These are phyloP conservation scores for Rutstroemia sp. DNA, from an alignment of 2,329 filamentous ascomycete genomes.

Conservation along the genomic window DNA sequence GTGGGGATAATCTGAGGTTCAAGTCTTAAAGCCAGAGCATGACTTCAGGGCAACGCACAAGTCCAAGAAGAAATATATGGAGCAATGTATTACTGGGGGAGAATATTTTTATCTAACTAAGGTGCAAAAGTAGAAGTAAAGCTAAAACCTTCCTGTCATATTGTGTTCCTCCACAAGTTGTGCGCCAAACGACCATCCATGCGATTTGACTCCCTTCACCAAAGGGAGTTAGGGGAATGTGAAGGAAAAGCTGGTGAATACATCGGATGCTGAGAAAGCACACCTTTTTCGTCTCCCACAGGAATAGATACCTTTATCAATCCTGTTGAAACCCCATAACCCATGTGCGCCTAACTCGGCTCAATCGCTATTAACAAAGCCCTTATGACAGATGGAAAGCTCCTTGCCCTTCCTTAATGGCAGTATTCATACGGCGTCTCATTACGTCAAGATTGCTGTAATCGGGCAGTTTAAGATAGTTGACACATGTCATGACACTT, in stretches of 20 bases:
- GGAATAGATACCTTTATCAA: slow-evolving; percentile 16
- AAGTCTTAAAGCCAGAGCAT: too few relatives aligned
- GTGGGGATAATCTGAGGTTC: too few relatives aligned
- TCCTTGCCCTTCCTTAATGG: slow-evolving; percentile 91
- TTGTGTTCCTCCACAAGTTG: slow-evolving; percentile 14
- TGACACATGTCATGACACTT: slow-evolving; percentile 99
- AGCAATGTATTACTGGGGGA: not conserved
- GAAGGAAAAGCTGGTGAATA: slow-evolving; percentile 12
- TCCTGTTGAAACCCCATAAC: slow-evolving; percentile 1
- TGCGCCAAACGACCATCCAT: slow-evolving; percentile 32
- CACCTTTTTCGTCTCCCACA: slow-evolving; percentile 11
- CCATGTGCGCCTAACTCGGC: slow-evolving; percentile 10
- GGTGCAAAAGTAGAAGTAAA: slow-evolving; percentile 11
- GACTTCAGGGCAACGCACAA: too few relatives aligned
- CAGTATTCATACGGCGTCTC: slow-evolving; percentile 69
- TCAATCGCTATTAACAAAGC: slow-evolving; percentile 12
- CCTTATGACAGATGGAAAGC: slow-evolving; percentile 87
- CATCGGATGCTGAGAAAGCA: slow-evolving; percentile 19
- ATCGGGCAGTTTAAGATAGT: slow-evolving; percentile 95
- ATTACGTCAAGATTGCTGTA: slow-evolving; percentile 76
- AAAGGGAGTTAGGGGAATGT: slow-evolving; percentile 11
- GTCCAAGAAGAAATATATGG: not conserved
- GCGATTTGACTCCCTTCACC: slow-evolving; percentile 25
- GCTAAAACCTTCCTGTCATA: slow-evolving; percentile 14
- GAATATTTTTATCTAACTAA: slow-evolving; percentile 22